Conservation (phyloP, 2,329 filamentous ascomycete species). For the Ceratocystis variospora region DNA sequence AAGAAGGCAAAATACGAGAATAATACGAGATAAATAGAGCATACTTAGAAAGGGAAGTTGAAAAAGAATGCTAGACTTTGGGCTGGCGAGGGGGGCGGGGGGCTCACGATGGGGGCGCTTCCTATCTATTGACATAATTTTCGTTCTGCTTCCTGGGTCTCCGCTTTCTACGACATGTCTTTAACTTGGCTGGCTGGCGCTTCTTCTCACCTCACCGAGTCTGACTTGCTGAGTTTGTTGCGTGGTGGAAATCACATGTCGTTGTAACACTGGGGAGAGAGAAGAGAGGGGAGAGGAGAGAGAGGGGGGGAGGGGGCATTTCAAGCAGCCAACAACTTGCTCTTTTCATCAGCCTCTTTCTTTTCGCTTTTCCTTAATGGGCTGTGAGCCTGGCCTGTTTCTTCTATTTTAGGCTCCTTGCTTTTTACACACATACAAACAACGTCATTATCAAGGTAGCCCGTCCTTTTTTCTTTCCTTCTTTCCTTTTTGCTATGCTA, state of each 20-base stretch:
- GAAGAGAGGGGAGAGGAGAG: no score
- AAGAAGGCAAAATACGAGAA: neutral
- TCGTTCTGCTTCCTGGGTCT: neutral
- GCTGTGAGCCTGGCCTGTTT: neutral
- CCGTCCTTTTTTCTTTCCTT: neutral
- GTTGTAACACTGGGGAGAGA: no score
- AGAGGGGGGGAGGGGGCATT: no score
- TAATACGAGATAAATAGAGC: neutral
- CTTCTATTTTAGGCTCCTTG: neutral
- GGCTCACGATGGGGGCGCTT: neutral
- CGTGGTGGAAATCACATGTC: neutral
- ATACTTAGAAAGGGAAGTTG: neutral
- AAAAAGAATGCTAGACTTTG: no score
- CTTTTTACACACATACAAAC: neutral
- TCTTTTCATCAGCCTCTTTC: neutral
- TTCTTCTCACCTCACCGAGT: neutral
- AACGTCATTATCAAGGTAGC: neutral
- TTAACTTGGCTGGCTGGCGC: neutral
- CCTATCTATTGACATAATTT: neutral
- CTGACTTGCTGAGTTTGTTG: neutral
- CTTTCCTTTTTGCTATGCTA: neutral
- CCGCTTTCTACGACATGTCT: conserved; percentile 8
- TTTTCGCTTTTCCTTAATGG: neutral
- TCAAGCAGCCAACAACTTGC: neutral
- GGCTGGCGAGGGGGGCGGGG: neutral